Evolutionary conservation across 352 stramenopile genomes (phyloP), one percentile per base, ranked within the genome.

Genomic region (Pythium chondricola): DNA sequence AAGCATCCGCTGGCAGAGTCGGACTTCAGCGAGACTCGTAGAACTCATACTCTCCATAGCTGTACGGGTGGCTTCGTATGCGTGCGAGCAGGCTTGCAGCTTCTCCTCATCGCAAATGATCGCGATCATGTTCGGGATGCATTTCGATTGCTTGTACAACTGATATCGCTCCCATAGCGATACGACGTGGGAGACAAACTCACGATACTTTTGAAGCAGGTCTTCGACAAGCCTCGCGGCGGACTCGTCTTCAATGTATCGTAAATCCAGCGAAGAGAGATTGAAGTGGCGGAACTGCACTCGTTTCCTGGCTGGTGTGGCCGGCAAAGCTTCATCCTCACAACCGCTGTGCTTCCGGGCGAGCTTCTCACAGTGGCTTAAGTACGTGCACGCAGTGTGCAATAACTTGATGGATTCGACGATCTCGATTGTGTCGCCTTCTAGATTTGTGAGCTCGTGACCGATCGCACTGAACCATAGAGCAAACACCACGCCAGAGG

Each of bases 211-310:
- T 2, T 24, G 38, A 24, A 88, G 39, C 18, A 85, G 58, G 9
- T 61, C 46, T 33, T 84, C 71, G 11, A 85, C 67, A 51, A 72
- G 63, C 7, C 40, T 26, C 14, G 64, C 67, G 5, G 72, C 53
- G n/a, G 50, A 56, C 31, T 71, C 58, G 31, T 84, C 57, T 8
- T 71, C 62, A 21, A 76, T 60, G 32, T 88, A 85, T 21, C 79
- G 58, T 24, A 88, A 56, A 35, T 71, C 72, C 17, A 85, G 37
- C 21, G 73, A 82, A 6, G 76, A 88, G 2, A 88, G 55, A 39
- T 85, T 70, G 17, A 88, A 88, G 18, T 63, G 77, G 16, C 64
- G 76, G 29, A 88, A 88, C 0, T 70, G 63, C n/a, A 88, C 71
- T 6, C 35, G 17, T 48, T 54, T 53, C 6, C 26, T n/a, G n/a